phyloP scores from a whole-genome alignment of 352 stramenopile species.

The Ophiocytium majus region DNA sequence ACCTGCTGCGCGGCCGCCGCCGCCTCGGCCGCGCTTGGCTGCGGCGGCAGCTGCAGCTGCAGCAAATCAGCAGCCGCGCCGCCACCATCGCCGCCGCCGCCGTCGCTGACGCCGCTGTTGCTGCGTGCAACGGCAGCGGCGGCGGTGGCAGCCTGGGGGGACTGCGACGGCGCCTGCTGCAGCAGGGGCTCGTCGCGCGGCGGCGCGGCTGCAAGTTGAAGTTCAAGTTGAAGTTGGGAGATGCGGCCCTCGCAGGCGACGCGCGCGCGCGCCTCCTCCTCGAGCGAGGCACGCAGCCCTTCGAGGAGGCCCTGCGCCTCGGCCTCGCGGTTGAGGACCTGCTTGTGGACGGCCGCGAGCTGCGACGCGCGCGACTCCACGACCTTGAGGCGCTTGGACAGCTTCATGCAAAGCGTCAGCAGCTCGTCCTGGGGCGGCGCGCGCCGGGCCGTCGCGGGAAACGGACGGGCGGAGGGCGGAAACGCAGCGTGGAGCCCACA shows the following conservation, averaged over 20 bases:
- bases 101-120: too few species aligned
- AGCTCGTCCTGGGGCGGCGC: too few species aligned
- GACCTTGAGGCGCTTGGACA: constrained; percentile 13
- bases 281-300: background rate
- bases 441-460: too few species aligned
- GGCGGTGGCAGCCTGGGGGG: background rate
- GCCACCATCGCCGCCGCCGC: too few species aligned
- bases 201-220: too few species aligned
- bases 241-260: background rate
- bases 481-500: too few species aligned
- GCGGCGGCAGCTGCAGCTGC: too few species aligned
- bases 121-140: background rate
- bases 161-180: too few species aligned
- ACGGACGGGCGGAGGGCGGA: too few species aligned
- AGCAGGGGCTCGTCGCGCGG: background rate
- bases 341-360: constrained; percentile 4
- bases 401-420: constrained; percentile 19
- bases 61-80: too few species aligned
- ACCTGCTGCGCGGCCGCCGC: too few species aligned
- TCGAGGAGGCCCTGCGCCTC: background rate
- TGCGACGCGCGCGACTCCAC: constrained; percentile 4
- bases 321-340: background rate
- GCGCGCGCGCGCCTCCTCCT: background rate
- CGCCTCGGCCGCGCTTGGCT: too few species aligned
- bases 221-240: background rate